These are phyloP conservation scores for Tricholoma hemisulphureum DNA, from an alignment of 768 basidiomycete species.

Conservation along the genomic window DNA sequence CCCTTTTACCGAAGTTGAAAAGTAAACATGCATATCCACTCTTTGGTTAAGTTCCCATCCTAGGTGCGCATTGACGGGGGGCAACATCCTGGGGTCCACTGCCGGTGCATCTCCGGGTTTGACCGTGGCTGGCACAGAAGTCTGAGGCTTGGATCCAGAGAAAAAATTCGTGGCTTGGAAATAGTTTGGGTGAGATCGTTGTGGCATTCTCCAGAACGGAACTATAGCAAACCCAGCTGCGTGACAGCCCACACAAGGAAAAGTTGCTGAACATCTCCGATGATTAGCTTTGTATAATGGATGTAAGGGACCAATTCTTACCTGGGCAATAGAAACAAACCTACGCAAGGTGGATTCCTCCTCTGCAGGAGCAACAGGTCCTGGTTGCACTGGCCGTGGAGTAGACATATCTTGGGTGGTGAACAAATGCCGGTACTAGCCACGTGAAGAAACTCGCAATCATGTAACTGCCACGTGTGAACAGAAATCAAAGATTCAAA, in stretches of 20 bases:
- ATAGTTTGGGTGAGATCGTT: neutral
- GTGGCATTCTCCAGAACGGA: neutral
- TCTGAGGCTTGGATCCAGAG: constrained; percentile 5
- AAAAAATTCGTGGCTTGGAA: constrained; percentile 31
- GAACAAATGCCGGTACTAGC: neutral
- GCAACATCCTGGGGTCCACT: constrained; percentile 47
- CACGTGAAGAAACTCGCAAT: neutral
- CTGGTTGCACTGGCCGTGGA: constrained; percentile 9
- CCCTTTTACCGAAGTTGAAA: constrained; percentile 63
- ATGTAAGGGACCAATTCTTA: constrained; percentile 2
- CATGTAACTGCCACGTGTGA: too few relatives aligned
- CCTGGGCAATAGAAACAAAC: constrained; percentile 27
- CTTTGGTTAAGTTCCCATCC: constrained; percentile 62
- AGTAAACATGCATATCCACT: constrained; percentile 69
- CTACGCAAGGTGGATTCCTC: constrained; percentile 18
- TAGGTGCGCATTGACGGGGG: constrained; percentile 52
- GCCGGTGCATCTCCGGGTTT: constrained; percentile 25
- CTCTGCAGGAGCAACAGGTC: constrained; percentile 7
- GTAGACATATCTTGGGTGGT: constrained; percentile 14
- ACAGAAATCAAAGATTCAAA: neutral
- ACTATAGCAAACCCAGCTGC: constrained; percentile 55
- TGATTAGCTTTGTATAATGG: neutral
- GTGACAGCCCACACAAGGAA: constrained; percentile 64
- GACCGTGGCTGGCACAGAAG: constrained; percentile 19
- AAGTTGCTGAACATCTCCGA: constrained; percentile 51